Base-by-base conservation (phyloP, 257 asterid species). In the Plantago ovata region DNA sequence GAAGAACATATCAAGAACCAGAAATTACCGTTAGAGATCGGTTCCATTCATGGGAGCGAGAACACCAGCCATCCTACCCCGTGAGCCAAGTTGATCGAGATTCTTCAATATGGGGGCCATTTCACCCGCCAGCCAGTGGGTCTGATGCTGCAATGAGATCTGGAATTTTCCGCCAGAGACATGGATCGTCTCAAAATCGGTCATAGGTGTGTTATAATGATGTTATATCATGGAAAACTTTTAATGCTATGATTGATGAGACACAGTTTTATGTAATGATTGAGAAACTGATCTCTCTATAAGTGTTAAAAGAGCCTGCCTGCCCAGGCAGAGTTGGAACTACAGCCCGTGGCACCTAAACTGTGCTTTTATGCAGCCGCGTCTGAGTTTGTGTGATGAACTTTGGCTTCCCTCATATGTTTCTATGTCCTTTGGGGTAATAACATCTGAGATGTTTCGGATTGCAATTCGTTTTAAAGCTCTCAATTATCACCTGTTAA, bases 171-270 rank as follows among this genome's bases (percentile, higher is more conserved):
- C 89, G 81, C 21, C 89, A 69, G 71, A 73, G 89, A 80, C 83
- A 81, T 54, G 87, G 91, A 61, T 67, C 85, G 38, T 80, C 83
- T 14, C 90, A 82, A 69, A 78, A 80, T 56, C 83, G 80, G 74
- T 78, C 79, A 72, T 81, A 78, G 75, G 48, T 43, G 42, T 20
- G 56, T 61, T n/a, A 58, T 51, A 15, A 52, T 63, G 22, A n/a
- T 63, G 62, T 53, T 65, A 16, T 65, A 43, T 63, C 46, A 18
- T 19, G 28, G 66, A 66, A 66, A 64, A 55, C 68, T 60, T 61
- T 56, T 71, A 72, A 54, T 46, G 53, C 77, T 71, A 56, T 78
- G 83, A 68, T 75, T 65, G 75, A 61, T 20, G 65, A 68, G 36
- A 38, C 38, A 24, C 19, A 9, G 50, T 54, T 38, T 20, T 69